Percentiles rank a stretch among this genome's conserved stretches.
phyloP scores from a whole-genome alignment of 2,329 filamentous ascomycete species.

The Alternaria dauci region DNA sequence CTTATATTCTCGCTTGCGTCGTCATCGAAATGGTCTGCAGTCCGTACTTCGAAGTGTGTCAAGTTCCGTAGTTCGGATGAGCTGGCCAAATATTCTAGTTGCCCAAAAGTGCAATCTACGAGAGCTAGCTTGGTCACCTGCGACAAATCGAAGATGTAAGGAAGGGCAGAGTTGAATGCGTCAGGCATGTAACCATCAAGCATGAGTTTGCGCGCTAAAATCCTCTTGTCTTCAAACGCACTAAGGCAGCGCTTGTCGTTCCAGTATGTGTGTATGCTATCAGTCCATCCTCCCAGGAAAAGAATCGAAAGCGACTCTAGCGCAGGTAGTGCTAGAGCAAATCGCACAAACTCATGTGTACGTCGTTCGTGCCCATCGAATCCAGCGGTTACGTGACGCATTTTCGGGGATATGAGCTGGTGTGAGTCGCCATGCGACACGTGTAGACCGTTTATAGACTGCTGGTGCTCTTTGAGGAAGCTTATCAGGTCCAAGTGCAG shows the following conservation, averaged over 20 bases:
- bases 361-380: background rate
- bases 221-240: background rate
- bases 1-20: background rate
- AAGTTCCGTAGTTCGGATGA: slow-evolving; percentile 1
- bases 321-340: background rate
- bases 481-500: background rate
- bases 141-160: slow-evolving; percentile 7
- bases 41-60: background rate
- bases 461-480: background rate
- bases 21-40: background rate
- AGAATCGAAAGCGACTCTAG: slow-evolving; percentile 11
- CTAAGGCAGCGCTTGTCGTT: too few species aligned
- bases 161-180: background rate
- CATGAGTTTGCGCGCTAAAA: background rate
- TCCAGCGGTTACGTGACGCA: background rate
- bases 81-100: background rate
- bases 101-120: background rate
- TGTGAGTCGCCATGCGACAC: background rate
- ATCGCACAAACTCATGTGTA: background rate
- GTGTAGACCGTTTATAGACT: background rate
- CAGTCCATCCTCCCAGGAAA: background rate
- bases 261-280: background rate
- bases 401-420: background rate
- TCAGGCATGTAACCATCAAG: slow-evolving; percentile 8
- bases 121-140: slow-evolving; percentile 9